Evolutionary conservation across 73 alveolate genomes (phyloP), one percentile per base, ranked within the genome.

Genomic region (Paraurostyla sp.): DNA sequence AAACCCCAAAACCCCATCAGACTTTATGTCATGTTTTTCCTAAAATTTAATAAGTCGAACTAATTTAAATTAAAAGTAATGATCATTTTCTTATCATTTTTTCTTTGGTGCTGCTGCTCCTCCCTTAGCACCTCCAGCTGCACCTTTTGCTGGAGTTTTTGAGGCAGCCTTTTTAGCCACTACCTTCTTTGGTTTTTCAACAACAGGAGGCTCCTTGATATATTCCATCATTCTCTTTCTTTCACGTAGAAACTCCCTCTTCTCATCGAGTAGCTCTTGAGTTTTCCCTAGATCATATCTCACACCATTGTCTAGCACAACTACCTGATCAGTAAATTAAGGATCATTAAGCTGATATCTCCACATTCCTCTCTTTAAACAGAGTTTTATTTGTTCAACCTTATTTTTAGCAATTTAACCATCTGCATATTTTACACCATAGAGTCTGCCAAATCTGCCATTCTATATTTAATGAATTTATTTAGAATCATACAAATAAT

Each of bases 151-250:
- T n/a, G n/a, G n/a, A n/a, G n/a, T n/a, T n/a, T n/a, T n/a, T n/a
- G n/a, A n/a, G n/a, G n/a, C n/a, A n/a, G n/a, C 57, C 86, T 43
- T 73, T 73, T 25, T 73, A 43, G 38, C 41, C 83, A 27, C 42
- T 73, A 3, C 62, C 30, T 51, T 73, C 86, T 29, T 73, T 73
- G 32, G 23, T 58, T 38, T 65, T 65, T n/a, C n/a, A 15, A 22
- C 40, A 18, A 43, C 86, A 73, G 65, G 65, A 13, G 71, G 86
- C 57, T 46, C 23, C 80, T 52, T 78, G 48, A 51, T 50, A 60
- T 78, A 43, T 60, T 78, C 89, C 23, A 78, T 78, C 80, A 50
- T 78, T 35, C 40, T 78, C 50, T 50, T 54, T 32, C 89, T 50
- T 62, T 78, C 60, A 20, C 41, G 22, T 32, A 78, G 29, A 27